Conservation (phyloP, 495 filamentous ascomycete genomes). For the Halenospora varia region DNA sequence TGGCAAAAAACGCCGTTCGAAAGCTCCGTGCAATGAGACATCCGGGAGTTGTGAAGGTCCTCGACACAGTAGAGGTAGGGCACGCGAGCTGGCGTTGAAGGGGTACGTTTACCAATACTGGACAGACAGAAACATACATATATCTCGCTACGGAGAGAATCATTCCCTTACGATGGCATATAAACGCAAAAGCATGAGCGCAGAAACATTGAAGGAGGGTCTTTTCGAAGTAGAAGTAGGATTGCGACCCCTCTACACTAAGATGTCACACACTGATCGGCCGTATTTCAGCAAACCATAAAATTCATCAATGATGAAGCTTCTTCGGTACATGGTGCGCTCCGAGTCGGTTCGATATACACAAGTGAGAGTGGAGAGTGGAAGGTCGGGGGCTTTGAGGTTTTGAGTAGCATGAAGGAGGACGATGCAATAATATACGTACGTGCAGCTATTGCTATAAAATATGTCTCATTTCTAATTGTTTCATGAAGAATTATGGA, state of each 20-base stretch:
- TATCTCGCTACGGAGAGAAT: slow-evolving; percentile 94
- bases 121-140: slow-evolving; percentile 82
- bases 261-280: neutral
- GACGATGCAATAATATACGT: slow-evolving; percentile 91
- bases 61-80: slow-evolving; percentile 93
- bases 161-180: slow-evolving; percentile 78
- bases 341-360: slow-evolving; percentile 81
- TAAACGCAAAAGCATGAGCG: slow-evolving; percentile 77
- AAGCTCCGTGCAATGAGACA: slow-evolving; percentile 90
- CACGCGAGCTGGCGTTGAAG: neutral
- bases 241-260: slow-evolving; percentile 8
- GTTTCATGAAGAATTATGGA: slow-evolving; percentile 73
- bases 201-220: slow-evolving; percentile 95
- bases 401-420: slow-evolving; percentile 91
- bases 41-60: slow-evolving; percentile 86
- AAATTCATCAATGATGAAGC: slow-evolving; percentile 97
- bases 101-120: slow-evolving; percentile 6
- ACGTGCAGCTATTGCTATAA: slow-evolving; percentile 27
- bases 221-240: slow-evolving; percentile 78
- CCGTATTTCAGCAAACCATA: slow-evolving; percentile 64
- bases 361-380: slow-evolving; percentile 95
- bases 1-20: slow-evolving; percentile 88
- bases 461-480: neutral
- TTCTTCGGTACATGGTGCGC: slow-evolving; percentile 81
- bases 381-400: slow-evolving; percentile 92